Base-by-base conservation (phyloP, 495 filamentous ascomycete genomes). In the Xylaria scruposa region DNA sequence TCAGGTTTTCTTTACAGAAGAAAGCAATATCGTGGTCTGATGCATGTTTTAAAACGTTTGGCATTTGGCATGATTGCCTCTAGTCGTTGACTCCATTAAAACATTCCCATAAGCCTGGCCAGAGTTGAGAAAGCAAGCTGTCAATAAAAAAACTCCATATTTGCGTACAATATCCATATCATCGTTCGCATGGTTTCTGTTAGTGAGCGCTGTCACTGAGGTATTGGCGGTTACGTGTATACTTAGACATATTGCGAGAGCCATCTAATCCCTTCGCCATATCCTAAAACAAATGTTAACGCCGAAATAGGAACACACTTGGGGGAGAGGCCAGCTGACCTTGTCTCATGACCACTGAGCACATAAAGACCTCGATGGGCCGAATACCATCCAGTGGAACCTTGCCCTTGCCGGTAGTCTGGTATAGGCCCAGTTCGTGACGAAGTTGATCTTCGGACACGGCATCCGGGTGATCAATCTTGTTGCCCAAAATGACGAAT, bases 341-440 rank as follows among this genome's bases (percentile, higher is more conserved):
- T 84, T 98, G 95, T 81, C 95, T 88, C 96, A 97, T 97, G 68
- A 97, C 94, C 78, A 98, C 94, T 77, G 92, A 95, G 88, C 95
- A 98, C 95, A 98, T 97, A 84, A 98, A 98, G 63, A 98, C 91
- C 88, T 99, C 96, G 79, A 98, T 96, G 15, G 96, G 94, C 71
- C 96, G 87, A 82, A 97, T 97, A 33, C 93, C 93, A 85, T 99
- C 95, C 74, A 97, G 87, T 69, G 93, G 94, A 68, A 97, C 91
- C 88, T 96, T 98, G 82, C 95, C 95, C 89, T 99, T 98, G 74
- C 97, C 96, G 67, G 96, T 98, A 38, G 95, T 98, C 85, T 98
- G 94, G 83, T 94, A 97, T 78, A 98, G 82, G 68, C 96, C 96
- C 63, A 98, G 85, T 80, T 94, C 91, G 80, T 94, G 89, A 76